Evolutionary conservation across 495 filamentous ascomycete genomes (phyloP).

Genomic region (Annulohypoxylon moriforme): DNA sequence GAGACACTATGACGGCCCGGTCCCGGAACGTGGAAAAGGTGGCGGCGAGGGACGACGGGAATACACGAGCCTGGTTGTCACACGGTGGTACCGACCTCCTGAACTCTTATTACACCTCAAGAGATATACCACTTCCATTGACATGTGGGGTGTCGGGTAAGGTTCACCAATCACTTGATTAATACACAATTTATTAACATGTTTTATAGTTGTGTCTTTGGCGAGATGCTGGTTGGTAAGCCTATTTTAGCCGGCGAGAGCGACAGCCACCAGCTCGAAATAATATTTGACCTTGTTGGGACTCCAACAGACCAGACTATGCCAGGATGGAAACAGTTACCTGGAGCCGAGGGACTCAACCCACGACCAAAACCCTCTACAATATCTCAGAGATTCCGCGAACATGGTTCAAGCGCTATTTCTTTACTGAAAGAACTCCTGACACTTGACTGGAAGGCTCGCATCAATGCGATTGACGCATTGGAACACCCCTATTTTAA

Average conservation of each 20-base stretch:
- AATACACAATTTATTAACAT: constrained; percentile 44
- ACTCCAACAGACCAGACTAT: constrained; percentile 91
- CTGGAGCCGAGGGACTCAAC: constrained; percentile 79
- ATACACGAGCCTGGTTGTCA: constrained; percentile 95
- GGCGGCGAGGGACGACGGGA: constrained; percentile 87
- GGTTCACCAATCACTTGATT: constrained; percentile 23
- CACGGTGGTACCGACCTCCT: constrained; percentile 95
- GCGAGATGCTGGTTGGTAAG: constrained; percentile 95
- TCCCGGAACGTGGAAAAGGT: constrained; percentile 81
- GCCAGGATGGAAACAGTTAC: constrained; percentile 87
- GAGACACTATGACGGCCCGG: constrained; percentile 88
- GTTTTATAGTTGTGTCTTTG: constrained; percentile 84
- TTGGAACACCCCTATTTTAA: constrained; percentile 93
- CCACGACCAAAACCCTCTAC: constrained; percentile 73
- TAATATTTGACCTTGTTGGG: constrained; percentile 94
- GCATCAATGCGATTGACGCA: constrained; percentile 95
- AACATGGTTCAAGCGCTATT: constrained; percentile 75
- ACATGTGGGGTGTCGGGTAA: constrained; percentile 98
- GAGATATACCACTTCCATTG: constrained; percentile 93
- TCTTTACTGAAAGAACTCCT: constrained; percentile 85
- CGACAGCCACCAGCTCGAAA: constrained; percentile 87
- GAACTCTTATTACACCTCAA: constrained; percentile 89
- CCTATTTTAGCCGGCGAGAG: constrained; percentile 91
- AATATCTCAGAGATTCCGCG: constrained; percentile 75
- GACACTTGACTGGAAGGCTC: constrained; percentile 85